Evolutionary conservation across 1,284 basidiomycete species (phyloP).

Genomic region (Marasmius tenuissimus): DNA sequence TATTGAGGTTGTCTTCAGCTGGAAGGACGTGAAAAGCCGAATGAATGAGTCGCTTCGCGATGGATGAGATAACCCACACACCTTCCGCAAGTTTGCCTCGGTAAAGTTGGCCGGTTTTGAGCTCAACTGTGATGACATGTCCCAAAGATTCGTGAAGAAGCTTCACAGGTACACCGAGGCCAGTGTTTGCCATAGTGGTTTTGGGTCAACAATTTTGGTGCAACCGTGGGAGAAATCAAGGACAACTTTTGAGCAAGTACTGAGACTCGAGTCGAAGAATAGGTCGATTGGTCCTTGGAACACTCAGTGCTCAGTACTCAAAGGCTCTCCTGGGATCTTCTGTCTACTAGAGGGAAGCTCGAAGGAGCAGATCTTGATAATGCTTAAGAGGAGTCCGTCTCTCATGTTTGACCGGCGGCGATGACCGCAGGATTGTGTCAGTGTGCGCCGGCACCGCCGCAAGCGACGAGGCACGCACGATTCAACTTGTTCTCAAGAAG

Average conservation of each 20-base stretch:
- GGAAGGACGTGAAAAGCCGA: constrained; percentile 18
- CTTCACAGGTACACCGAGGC: constrained; percentile 90
- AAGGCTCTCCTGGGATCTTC: too few relatives aligned
- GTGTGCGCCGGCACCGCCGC: too few relatives aligned
- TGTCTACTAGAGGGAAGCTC: too few relatives aligned
- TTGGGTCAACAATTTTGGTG: not conserved
- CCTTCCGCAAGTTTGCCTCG: constrained; percentile 97
- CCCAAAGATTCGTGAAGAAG: constrained; percentile 93
- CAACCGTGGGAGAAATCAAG: not conserved
- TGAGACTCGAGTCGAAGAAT: not conserved
- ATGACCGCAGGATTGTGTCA: too few relatives aligned
- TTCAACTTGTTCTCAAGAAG: too few relatives aligned
- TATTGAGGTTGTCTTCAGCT: constrained; percentile 99
- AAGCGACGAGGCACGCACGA: too few relatives aligned
- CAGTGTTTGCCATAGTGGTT: constrained; percentile 45
- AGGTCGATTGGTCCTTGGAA: not conserved
- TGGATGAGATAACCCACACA: constrained; percentile 26
- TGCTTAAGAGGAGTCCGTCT: too few relatives aligned
- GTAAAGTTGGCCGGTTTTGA: constrained; percentile 97
- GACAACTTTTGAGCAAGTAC: not conserved
- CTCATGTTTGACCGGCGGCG: too few relatives aligned
- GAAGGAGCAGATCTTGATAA: too few relatives aligned
- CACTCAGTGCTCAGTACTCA: too few relatives aligned
- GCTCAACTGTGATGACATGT: constrained; percentile 95
- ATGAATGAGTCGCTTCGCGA: constrained; percentile 19